Percentiles rank a stretch among this genome's conserved stretches.
phyloP scores from a whole-genome alignment of 2,329 filamentous ascomycete genomes.

The Hymenoscyphus fructigenus region DNA sequence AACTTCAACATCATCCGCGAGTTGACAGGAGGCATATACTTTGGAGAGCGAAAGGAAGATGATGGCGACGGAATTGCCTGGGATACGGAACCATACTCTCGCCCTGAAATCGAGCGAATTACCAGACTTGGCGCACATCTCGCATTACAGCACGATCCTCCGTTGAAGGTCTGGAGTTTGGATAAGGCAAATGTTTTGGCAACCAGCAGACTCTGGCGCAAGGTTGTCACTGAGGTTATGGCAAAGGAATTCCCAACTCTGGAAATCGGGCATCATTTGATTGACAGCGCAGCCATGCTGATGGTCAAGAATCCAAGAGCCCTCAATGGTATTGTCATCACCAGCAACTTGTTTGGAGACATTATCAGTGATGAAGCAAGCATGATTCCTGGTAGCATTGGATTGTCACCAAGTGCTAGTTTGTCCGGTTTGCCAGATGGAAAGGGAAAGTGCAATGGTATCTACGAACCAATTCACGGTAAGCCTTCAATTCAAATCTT shows the following conservation, averaged over 20 bases:
- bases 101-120: slow-evolving; percentile 83
- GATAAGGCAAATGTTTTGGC: slow-evolving; percentile 98
- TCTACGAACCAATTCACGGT: slow-evolving; percentile 98
- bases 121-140: slow-evolving; percentile 78
- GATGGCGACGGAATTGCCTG: slow-evolving; percentile 72
- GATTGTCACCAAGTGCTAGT: slow-evolving; percentile 83
- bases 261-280: slow-evolving; percentile 82
- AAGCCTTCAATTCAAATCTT: slow-evolving; percentile 30
- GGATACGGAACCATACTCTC: slow-evolving; percentile 86
- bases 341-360: slow-evolving; percentile 92
- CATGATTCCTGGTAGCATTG: slow-evolving; percentile 88
- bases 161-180: slow-evolving; percentile 77
- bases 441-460: slow-evolving; percentile 82
- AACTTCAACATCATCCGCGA: slow-evolving; percentile 94
- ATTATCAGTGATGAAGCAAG: slow-evolving; percentile 95
- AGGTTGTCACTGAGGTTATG: slow-evolving; percentile 82
- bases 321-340: slow-evolving; percentile 88
- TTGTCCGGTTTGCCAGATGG: slow-evolving; percentile 84
- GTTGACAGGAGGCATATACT: slow-evolving; percentile 91
- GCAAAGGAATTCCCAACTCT: slow-evolving; percentile 85
- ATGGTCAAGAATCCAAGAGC: slow-evolving; percentile 91
- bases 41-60: slow-evolving; percentile 81
- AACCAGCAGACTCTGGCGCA: slow-evolving; percentile 85
- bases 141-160: slow-evolving; percentile 73
- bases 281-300: slow-evolving; percentile 95